These are phyloP conservation scores for Pinus tabuliformis DNA, from an alignment of 75 land plant genomes.

Conservation along the genomic window DNA sequence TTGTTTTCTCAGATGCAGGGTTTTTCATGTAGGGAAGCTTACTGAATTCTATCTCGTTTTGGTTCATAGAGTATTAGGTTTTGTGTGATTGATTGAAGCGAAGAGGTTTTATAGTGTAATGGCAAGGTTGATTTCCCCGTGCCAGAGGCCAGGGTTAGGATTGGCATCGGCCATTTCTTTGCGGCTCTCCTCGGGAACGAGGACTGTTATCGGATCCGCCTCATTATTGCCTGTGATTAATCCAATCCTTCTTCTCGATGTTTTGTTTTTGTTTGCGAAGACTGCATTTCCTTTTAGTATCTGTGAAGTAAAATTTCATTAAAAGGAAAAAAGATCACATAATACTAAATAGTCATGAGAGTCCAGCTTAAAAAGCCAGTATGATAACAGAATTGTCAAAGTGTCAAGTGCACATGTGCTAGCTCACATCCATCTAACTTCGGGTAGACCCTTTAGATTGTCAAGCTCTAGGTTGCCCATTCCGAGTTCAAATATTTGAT, in stretches of 20 bases:
- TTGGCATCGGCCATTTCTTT: conserved; percentile 10
- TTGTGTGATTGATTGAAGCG: conserved; percentile 9
- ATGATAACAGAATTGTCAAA: too few relatives aligned
- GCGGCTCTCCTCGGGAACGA: conserved; percentile 11
- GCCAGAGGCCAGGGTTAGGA: conserved; percentile 15
- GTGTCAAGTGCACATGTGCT: too few relatives aligned
- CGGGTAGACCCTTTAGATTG: too few relatives aligned
- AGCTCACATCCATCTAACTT: too few relatives aligned
- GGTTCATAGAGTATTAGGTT: background rate
- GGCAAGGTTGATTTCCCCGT: conserved; percentile 11
- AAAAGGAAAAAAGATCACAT: too few relatives aligned
- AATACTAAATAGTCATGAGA: too few relatives aligned
- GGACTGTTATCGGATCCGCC: background rate
- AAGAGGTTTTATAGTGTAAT: conserved; percentile 5
- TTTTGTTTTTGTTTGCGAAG: background rate
- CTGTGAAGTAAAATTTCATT: too few relatives aligned
- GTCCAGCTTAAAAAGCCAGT: too few relatives aligned
- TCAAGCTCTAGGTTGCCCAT: too few relatives aligned
- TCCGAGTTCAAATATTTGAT: too few relatives aligned
- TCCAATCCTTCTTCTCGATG: conserved; percentile 6
- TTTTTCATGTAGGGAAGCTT: background rate
- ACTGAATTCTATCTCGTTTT: background rate
- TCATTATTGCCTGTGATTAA: background rate
- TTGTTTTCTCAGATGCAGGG: background rate
- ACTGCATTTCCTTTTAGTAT: background rate